These are phyloP conservation scores for Boletus vermiculosoides DNA, from an alignment of 768 basidiomycete species.

Conservation along the genomic window DNA sequence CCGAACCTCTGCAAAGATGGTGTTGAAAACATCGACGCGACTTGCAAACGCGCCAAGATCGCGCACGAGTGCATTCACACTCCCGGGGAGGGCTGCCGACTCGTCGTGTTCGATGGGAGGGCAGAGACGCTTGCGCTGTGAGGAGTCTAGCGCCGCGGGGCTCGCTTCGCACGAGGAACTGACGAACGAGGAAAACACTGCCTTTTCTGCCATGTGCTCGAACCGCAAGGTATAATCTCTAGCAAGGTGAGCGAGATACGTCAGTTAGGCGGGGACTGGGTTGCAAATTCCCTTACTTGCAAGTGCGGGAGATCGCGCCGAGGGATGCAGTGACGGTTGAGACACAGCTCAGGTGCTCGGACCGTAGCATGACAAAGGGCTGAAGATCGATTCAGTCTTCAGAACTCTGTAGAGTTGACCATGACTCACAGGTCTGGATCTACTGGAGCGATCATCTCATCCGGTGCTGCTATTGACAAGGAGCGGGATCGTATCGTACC, in stretches of 20 bases:
- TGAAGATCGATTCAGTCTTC: background rate
- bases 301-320: constrained; percentile 3
- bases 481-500: constrained; percentile 1
- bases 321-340: constrained; percentile 4
- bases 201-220: constrained; percentile 4
- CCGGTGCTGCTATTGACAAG: background rate
- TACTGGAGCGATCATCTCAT: constrained; percentile 1
- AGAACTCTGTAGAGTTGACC: background rate
- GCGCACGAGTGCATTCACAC: constrained; percentile 2
- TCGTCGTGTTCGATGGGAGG: background rate
- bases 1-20: constrained; percentile 15
- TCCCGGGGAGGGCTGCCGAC: background rate
- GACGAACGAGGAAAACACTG: background rate
- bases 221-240: constrained; percentile 10
- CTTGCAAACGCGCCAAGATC: constrained; percentile 11
- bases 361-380: background rate
- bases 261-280: background rate
- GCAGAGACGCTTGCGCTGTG: background rate
- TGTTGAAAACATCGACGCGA: constrained; percentile 9
- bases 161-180: background rate
- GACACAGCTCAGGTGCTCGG: background rate
- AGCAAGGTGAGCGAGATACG: background rate
- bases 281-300: background rate
- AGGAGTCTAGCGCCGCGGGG: background rate
- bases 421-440: constrained; percentile 8